Percentiles rank a stretch among this genome's conserved stretches.
Evolutionary conservation across 805 yeast genomes (phyloP).

Genomic region (Hanseniaspora nectarophila): DNA sequence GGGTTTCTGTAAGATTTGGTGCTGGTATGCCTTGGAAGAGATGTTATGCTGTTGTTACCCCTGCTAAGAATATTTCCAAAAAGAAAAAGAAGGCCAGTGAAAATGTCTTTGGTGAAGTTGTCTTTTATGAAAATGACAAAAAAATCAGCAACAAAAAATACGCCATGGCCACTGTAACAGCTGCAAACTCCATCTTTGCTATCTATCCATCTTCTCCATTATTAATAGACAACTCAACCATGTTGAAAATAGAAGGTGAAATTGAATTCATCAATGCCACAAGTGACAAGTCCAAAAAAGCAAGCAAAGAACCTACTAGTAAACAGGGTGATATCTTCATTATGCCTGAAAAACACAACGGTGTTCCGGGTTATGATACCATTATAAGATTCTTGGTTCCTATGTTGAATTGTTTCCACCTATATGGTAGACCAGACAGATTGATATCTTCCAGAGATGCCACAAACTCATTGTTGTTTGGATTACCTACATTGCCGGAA

Average conservation of each 20-base stretch:
- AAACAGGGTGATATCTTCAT: slow-evolving; percentile 33
- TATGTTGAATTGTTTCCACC: slow-evolving; percentile 52
- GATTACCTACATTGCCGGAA: slow-evolving; percentile 61
- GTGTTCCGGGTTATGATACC: slow-evolving; percentile 60
- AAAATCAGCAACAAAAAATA: slow-evolving; percentile 46
- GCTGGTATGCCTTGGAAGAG: slow-evolving; percentile 97
- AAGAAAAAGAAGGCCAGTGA: slow-evolving; percentile 29
- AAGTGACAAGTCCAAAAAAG: neutral
- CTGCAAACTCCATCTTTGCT: slow-evolving; percentile 67
- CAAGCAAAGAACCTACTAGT: neutral
- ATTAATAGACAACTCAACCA: slow-evolving; percentile 74
- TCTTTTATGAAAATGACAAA: slow-evolving; percentile 75
- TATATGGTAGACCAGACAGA: slow-evolving; percentile 63
- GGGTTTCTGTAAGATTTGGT: slow-evolving; percentile 91
- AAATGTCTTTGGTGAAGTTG: slow-evolving; percentile 47
- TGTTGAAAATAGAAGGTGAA: slow-evolving; percentile 78
- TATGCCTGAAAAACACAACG: slow-evolving; percentile 62
- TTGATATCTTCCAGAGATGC: slow-evolving; percentile 48
- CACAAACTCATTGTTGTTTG: slow-evolving; percentile 49
- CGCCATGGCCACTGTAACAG: slow-evolving; percentile 67
- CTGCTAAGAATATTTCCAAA: slow-evolving; percentile 38
- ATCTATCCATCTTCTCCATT: slow-evolving; percentile 80
- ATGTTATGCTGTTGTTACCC: slow-evolving; percentile 81
- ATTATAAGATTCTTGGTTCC: slow-evolving; percentile 61
- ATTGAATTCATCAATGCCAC: slow-evolving; percentile 38